Evolutionary conservation across 2,329 filamentous ascomycete genomes (phyloP).

Genomic region (Leptographium galeiforme): DNA sequence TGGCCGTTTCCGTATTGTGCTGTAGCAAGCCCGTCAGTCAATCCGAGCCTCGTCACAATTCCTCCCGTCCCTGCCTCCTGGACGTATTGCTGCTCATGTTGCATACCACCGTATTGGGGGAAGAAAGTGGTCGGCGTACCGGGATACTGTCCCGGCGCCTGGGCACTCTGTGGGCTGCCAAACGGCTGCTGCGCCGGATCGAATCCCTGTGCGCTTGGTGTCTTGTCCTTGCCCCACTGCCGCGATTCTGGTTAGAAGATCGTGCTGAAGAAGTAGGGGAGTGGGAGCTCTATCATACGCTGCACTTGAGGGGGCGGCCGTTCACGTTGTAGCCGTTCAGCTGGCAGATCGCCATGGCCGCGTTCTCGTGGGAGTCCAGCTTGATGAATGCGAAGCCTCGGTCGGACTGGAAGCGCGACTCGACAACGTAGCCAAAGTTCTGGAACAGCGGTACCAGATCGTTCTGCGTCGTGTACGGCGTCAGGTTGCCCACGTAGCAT

Average conservation of each 20-base stretch:
- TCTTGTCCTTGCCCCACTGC: conserved; percentile 98
- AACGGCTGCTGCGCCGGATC: conserved; percentile 61
- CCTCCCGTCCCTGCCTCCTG: conserved; percentile 34
- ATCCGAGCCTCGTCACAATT: not conserved
- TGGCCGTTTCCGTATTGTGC: conserved; percentile 35
- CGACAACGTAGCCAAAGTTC: conserved; percentile 95
- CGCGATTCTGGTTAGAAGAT: not conserved
- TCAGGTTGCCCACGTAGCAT: conserved; percentile 94
- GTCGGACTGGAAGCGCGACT: conserved; percentile 95
- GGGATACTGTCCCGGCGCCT: conserved; percentile 54
- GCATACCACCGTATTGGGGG: conserved; percentile 74
- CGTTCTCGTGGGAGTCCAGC: conserved; percentile 97
- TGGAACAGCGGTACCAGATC: conserved; percentile 97
- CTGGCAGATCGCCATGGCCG: conserved; percentile 96
- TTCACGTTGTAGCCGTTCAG: conserved; percentile 97
- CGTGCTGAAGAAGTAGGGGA: not conserved
- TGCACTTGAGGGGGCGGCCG: conserved; percentile 92
- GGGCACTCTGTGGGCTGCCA: conserved; percentile 56
- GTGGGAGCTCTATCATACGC: conserved; percentile 49
- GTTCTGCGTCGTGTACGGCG: conserved; percentile 86
- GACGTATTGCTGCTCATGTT: conserved; percentile 42
- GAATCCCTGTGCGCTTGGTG: conserved; percentile 65
- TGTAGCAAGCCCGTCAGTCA: conserved; percentile 1
- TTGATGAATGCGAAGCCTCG: conserved; percentile 98
- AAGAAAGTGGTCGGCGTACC: conserved; percentile 75